These are phyloP conservation scores for Kwoniella heveanensis DNA, from an alignment of 768 basidiomycete genomes.

Conservation along the genomic window DNA sequence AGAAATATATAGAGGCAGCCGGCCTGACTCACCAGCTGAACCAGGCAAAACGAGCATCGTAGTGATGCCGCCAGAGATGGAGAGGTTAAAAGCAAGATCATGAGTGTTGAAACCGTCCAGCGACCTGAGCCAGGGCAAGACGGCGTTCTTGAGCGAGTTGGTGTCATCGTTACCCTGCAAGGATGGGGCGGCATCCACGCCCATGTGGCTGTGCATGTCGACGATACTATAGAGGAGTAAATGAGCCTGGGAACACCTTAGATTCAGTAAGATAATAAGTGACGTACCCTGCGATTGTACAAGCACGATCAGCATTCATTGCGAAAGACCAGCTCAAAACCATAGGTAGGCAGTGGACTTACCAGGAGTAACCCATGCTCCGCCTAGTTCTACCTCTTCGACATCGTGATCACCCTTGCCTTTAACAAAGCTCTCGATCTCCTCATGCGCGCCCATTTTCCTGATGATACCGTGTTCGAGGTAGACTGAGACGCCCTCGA, in stretches of 20 bases:
- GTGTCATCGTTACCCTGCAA: slow-evolving; percentile 62
- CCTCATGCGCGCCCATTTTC: slow-evolving; percentile 62
- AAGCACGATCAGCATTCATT: neutral
- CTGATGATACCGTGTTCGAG: slow-evolving; percentile 69
- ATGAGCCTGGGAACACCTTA: neutral
- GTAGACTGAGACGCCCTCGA: slow-evolving; percentile 65
- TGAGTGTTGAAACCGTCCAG: slow-evolving; percentile 86
- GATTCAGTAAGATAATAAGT: neutral
- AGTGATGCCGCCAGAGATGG: slow-evolving; percentile 85
- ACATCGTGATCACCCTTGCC: slow-evolving; percentile 53
- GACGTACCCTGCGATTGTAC: slow-evolving; percentile 2
- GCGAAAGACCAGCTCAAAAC: too few species aligned
- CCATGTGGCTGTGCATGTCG: slow-evolving; percentile 77
- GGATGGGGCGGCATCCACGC: slow-evolving; percentile 67
- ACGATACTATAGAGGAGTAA: slow-evolving; percentile 56
- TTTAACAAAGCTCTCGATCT: slow-evolving; percentile 58
- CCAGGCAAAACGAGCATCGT: slow-evolving; percentile 81
- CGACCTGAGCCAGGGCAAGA: slow-evolving; percentile 65
- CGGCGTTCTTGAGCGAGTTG: slow-evolving; percentile 69
- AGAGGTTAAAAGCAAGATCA: slow-evolving; percentile 70
- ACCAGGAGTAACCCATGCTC: slow-evolving; percentile 78
- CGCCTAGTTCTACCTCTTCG: slow-evolving; percentile 63
- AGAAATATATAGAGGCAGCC: neutral
- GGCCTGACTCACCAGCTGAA: slow-evolving; percentile 25
- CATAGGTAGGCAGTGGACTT: neutral